Evolutionary conservation across 2,329 filamentous ascomycete genomes (phyloP), one percentile per base, ranked within the genome.

Genomic region (Eutypa lata): DNA sequence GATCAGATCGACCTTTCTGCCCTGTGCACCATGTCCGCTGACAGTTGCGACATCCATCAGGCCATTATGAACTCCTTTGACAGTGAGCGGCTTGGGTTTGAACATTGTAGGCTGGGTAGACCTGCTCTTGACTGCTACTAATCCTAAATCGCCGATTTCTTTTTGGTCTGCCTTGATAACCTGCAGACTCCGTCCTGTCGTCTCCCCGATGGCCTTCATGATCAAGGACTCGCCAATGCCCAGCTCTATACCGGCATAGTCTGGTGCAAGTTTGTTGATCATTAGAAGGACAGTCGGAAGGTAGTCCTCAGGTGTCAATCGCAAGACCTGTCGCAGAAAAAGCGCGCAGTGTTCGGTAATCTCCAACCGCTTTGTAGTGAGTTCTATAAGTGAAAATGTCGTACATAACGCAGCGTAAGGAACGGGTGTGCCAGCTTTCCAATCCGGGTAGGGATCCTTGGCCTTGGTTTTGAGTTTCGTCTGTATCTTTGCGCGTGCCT

Each of bases 211-310:
- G 5, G 94, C 90, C 71, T 97, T 99, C 92, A 97, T 97, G 64
- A 99, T 97, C 26, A 99, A 74, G 1, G 93, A 97, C 73, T 99
- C 94, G 52, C 94, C 94, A 62, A 99, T 99, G n/a, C 94, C 94
- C 28, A 99, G 80, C 72, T 99, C 94, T 57, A 99, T 92, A 19
- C 94, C 94, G 43, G 92, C 88, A 69, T 97, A 99, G 66, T 99
- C 94, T 3, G 94, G 93, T 2, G 94, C 94, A 24, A 99, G 83
- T 70, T 97, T 97, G 74, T 97, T 97, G 71, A 96, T 90, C 94
- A 99, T 97, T 28, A 99, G 83, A 57, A 96, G 79, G 22, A 97
- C 87, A 0, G 91, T 96, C 0, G 92, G 86, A 2, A 97, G 80
- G 19, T 99, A 79, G 67, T 99, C 94, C 16, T 86, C 79, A 0